Base-by-base conservation (phyloP, 805 yeast genomes). In the Nakazawaea sp. region DNA sequence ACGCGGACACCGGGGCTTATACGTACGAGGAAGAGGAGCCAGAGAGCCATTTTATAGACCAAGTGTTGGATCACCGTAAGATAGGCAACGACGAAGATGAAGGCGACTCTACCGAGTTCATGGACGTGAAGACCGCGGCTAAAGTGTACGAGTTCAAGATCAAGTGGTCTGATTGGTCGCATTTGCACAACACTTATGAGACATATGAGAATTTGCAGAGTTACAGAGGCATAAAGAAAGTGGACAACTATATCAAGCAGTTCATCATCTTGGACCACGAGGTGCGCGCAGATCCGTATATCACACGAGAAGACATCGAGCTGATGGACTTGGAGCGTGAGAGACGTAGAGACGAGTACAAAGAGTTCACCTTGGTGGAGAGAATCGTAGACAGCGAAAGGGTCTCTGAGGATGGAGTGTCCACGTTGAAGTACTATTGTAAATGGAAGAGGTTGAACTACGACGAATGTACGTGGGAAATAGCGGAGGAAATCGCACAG, bases 381-480 rank as follows among this genome's bases (percentile, higher is more conserved):
- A 74, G 98, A 47, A 82, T 90, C 32, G 88, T 90, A 24, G 88
- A 86, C 41, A 78, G 89, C 36, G 85, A 86, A 49, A 78, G 98
- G 55, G 70, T 68, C 11, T 41, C 54, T 7, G 88, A 78, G 10
- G 73, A 68, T 37, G 88, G 84, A 27, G 70, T 69, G 21, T 75
- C 81, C 17, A 78, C 72, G 38, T 66, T 92, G 44, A 81, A 80
- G 53, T 92, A 92, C 58, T 74, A 81, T 43, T 90, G 89, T 43
- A 92, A 92, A 59, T 92, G 98, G 98, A 81, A 78, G 53, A 72
- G 97, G 38, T 69, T 92, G 19, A 84, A 88, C 50, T 92, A 92
- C 53, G 97, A 94, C 59, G 95, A 85, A 49, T 86, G 96, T 42
- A 87, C 97, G 4, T 92, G 97, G 97, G 99, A 92, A 61, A 75